Conservation (phyloP, 352 stramenopile genomes). For the Globisporangium recalcitrans region DNA sequence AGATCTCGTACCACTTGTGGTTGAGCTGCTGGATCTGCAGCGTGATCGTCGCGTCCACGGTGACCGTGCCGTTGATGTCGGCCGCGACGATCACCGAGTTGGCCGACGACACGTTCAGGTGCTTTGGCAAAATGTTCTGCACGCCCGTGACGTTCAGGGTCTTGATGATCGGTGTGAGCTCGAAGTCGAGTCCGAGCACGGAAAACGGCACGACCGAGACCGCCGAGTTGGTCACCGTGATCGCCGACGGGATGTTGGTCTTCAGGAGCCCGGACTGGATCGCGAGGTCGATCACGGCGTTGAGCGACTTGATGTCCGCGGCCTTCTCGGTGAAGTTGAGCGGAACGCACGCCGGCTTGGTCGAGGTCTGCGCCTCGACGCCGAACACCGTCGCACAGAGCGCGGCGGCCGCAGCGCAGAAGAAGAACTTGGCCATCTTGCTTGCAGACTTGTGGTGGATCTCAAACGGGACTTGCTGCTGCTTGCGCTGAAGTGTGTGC, state of each 20-base stretch:
- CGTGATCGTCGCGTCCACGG: conserved; percentile 1
- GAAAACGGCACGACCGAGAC: conserved; percentile 25
- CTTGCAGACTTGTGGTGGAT: conserved; percentile 2
- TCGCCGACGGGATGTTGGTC: conserved; percentile 22
- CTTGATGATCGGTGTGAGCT: conserved; percentile 47
- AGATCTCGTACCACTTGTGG: conserved; percentile 15
- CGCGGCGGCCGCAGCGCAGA: conserved; percentile 20
- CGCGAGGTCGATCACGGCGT: conserved; percentile 41
- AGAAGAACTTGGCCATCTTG: conserved; percentile 40
- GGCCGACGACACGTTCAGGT: conserved; percentile 14
- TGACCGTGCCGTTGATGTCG: conserved; percentile 8
- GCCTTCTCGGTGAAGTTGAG: conserved; percentile 37
- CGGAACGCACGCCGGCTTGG: conserved; percentile 32
- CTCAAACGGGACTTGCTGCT: not conserved
- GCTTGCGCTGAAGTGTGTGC: conserved; percentile 12
- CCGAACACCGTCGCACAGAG: conserved; percentile 14
- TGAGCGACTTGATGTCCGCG: conserved; percentile 41
- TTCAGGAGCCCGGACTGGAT: conserved; percentile 18
- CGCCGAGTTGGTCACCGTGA: conserved; percentile 23
- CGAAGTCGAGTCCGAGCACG: conserved; percentile 48
- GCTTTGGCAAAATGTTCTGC: conserved; percentile 33
- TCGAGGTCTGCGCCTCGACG: conserved; percentile 7
- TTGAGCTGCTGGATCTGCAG: conserved; percentile 11
- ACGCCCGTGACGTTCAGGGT: conserved; percentile 42
- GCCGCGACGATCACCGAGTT: conserved; percentile 6